Evolutionary conservation across 495 filamentous ascomycete species (phyloP).

Genomic region (Tirmania nivea): DNA sequence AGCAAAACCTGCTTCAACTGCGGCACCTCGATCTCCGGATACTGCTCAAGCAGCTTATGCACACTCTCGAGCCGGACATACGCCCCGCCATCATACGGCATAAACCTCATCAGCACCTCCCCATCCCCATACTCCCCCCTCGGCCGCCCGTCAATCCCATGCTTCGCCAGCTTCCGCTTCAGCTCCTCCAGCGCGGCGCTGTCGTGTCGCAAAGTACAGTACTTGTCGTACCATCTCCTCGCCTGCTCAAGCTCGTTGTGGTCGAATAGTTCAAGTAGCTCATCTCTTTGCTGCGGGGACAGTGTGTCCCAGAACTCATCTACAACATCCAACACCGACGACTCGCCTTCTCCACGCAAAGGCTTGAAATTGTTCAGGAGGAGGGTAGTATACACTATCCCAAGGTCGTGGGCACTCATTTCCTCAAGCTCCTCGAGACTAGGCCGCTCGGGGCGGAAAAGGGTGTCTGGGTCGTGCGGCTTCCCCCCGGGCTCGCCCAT

Average conservation of each 20-base stretch:
- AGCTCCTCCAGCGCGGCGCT: background rate
- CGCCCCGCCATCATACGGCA: background rate
- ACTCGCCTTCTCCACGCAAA: background rate
- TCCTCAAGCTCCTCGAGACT: constrained; percentile 19
- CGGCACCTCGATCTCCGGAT: background rate
- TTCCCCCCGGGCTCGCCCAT: background rate
- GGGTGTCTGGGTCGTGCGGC: background rate
- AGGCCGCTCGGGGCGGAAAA: background rate
- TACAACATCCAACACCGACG: background rate
- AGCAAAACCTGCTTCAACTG: background rate
- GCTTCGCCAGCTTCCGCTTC: background rate
- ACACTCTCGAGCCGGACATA: background rate
- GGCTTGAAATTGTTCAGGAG: background rate
- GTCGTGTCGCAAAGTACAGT: background rate
- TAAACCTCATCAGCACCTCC: background rate
- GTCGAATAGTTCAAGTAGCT: background rate
- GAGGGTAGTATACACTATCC: background rate
- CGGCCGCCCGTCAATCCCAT: background rate
- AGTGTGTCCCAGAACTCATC: background rate
- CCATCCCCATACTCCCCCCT: background rate
- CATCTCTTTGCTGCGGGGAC: background rate
- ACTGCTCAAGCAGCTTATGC: background rate
- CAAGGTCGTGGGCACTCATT: background rate
- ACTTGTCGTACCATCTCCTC: background rate
- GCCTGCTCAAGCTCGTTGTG: background rate